A percentile compares a stretch with the other conserved stretches of the same genome.
Conservation (phyloP, 2,329 filamentous ascomycete species). For the Aspergillus tubingensis region DNA sequence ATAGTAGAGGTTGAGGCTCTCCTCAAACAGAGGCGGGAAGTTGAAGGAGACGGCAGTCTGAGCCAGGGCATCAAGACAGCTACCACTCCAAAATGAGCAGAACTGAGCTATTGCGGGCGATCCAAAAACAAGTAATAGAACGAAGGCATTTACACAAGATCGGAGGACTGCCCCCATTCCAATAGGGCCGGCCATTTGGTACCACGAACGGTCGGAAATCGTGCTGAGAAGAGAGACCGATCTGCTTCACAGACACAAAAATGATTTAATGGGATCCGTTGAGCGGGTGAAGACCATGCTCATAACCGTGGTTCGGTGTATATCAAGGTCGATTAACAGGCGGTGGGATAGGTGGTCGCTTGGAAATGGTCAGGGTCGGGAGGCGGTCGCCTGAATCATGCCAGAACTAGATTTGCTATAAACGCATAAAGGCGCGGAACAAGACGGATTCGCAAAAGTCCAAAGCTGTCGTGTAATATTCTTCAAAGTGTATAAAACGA, state of each 20-base stretch:
- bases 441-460: not conserved
- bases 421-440: not conserved
- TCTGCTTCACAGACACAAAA: slow-evolving; percentile 25
- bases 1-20: slow-evolving; percentile 38
- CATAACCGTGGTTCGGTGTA: slow-evolving; percentile 18
- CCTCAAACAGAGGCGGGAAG: slow-evolving; percentile 38
- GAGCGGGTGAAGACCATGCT: slow-evolving; percentile 27
- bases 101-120: slow-evolving; percentile 31
- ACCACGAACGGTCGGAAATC: slow-evolving; percentile 5
- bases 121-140: slow-evolving; percentile 24
- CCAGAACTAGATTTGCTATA: not conserved
- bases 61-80: slow-evolving; percentile 41
- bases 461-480: too few relatives aligned
- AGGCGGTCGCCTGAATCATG: slow-evolving; percentile 5
- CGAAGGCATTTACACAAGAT: slow-evolving; percentile 21
- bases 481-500: too few relatives aligned
- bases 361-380: not conserved
- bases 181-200: slow-evolving; percentile 24
- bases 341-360: not conserved
- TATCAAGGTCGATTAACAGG: slow-evolving; percentile 10
- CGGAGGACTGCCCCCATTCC: slow-evolving; percentile 16
- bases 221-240: slow-evolving; percentile 24
- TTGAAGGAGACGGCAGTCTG: slow-evolving; percentile 37
- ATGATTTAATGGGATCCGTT: slow-evolving; percentile 19
- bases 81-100: slow-evolving; percentile 38